phyloP scores from a whole-genome alignment of 2,329 filamentous ascomycete genomes.

The Metarhizium brunneum region DNA sequence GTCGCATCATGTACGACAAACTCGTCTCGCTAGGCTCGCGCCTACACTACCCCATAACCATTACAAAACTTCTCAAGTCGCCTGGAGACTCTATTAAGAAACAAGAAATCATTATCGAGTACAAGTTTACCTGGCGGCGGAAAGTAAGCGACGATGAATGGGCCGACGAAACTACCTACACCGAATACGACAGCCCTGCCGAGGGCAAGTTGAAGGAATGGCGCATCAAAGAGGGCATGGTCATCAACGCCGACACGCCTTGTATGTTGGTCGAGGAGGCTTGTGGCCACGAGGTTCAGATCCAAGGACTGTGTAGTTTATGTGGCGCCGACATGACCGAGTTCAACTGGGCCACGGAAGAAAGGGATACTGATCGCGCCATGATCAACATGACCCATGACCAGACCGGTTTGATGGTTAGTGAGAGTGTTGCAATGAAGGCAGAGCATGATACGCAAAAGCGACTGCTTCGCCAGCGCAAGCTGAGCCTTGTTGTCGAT shows the following conservation, averaged over 20 bases:
- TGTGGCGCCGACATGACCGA: constrained; percentile 97
- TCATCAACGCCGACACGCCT: constrained; percentile 47
- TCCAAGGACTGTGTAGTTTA: constrained; percentile 78
- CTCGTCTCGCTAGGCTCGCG: constrained; percentile 44
- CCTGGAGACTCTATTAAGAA: constrained; percentile 67
- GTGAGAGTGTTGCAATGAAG: constrained; percentile 66
- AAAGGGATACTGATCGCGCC: constrained; percentile 72
- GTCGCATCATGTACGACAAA: constrained; percentile 27
- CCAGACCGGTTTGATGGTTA: constrained; percentile 79
- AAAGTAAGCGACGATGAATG: constrained; percentile 59
- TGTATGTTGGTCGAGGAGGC: constrained; percentile 78
- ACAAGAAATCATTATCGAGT: constrained; percentile 72
- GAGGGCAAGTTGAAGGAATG: constrained; percentile 73
- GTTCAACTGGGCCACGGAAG: constrained; percentile 73
- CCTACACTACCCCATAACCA: constrained; percentile 87
- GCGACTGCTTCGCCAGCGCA: constrained; percentile 68
- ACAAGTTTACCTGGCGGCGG: constrained; percentile 74
- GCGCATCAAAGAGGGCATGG: constrained; percentile 60
- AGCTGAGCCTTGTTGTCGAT: constrained; percentile 91
- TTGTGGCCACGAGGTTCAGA: constrained; percentile 86
- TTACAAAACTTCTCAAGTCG: constrained; percentile 73
- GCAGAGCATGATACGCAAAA: constrained; percentile 82
- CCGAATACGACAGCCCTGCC: constrained; percentile 72
- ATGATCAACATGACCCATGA: constrained; percentile 94
- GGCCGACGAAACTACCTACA: constrained; percentile 56